Conservation (phyloP, 2,329 filamentous ascomycete genomes). For the Daldinia sp. region DNA sequence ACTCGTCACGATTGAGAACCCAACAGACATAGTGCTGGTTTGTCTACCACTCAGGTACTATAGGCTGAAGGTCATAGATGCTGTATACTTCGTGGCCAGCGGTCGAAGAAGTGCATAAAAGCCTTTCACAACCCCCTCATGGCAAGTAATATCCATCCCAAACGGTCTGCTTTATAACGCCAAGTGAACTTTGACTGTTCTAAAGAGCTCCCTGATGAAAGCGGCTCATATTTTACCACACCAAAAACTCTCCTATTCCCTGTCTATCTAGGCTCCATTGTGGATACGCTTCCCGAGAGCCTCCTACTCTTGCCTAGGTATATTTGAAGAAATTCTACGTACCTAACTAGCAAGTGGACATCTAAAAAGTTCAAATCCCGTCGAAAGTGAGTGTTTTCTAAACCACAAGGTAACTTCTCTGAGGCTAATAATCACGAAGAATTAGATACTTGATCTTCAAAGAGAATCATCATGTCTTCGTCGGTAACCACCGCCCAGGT, state of each 20-base stretch:
- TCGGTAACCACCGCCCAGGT: conserved; percentile 19
- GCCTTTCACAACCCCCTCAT: conserved; percentile 11
- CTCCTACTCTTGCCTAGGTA: neutral
- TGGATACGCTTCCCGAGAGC: neutral
- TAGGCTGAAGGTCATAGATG: neutral
- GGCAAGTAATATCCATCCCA: conserved; percentile 11
- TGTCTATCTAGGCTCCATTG: neutral
- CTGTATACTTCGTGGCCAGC: conserved; percentile 9
- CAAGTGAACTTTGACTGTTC: neutral
- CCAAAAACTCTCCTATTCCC: neutral
- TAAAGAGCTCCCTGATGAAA: conserved; percentile 3
- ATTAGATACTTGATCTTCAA: too few species aligned
- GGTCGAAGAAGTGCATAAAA: conserved; percentile 38
- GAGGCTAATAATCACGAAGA: neutral
- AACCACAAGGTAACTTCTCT: neutral
- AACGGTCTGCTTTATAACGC: conserved; percentile 28
- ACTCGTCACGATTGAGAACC: neutral
- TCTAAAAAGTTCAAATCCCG: too few species aligned
- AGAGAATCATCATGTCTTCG: conserved; percentile 40
- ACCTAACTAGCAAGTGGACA: neutral
- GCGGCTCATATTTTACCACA: conserved; percentile 17
- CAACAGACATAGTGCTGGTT: neutral
- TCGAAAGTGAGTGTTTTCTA: neutral
- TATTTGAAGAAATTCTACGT: too few species aligned
- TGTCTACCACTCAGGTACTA: neutral